A percentile compares a stretch with the other conserved stretches of the same genome.
These are phyloP conservation scores for Blastocystis sp. DNA, from an alignment of 352 stramenopile species.

Conservation along the genomic window DNA sequence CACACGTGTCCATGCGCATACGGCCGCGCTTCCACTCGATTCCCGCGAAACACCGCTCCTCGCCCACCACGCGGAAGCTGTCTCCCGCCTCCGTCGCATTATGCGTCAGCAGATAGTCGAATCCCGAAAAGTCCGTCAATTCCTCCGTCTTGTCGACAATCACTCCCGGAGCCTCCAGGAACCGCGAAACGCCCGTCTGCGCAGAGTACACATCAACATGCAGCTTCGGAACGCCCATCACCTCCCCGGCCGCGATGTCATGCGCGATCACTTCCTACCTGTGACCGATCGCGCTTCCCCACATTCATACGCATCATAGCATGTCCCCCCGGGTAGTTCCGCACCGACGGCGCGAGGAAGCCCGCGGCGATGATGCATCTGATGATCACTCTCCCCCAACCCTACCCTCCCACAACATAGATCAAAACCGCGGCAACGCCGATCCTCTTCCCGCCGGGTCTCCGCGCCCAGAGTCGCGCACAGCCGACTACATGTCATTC, in stretches of 20 bases:
- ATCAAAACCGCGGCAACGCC: background rate
- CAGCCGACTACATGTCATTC: slow-evolving; percentile 24
- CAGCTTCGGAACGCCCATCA: background rate
- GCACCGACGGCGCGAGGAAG: slow-evolving; percentile 2
- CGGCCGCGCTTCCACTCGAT: background rate
- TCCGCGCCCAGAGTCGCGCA: slow-evolving; percentile 20
- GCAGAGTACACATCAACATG: slow-evolving; percentile 53
- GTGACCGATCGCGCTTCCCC: background rate
- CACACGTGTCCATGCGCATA: background rate
- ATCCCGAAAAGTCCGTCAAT: background rate
- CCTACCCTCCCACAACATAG: background rate
- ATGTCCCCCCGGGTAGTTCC: slow-evolving; percentile 48
- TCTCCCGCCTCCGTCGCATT: slow-evolving; percentile 32
- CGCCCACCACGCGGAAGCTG: background rate
- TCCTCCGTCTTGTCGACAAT: slow-evolving; percentile 46
- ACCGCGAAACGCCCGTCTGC: slow-evolving; percentile 47
- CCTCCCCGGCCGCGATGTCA: background rate
- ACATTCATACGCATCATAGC: slow-evolving; percentile 41
- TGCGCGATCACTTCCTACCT: background rate
- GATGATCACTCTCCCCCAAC: background rate
- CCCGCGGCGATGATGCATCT: background rate
- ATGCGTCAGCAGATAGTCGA: slow-evolving; percentile 53
- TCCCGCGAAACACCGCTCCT: background rate
- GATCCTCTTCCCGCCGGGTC: background rate
- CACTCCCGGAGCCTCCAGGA: background rate